Percentiles rank a stretch among this genome's conserved stretches.
These are phyloP conservation scores for Trypanosoma vivax DNA, from an alignment of 208 protist species.

Conservation along the genomic window DNA sequence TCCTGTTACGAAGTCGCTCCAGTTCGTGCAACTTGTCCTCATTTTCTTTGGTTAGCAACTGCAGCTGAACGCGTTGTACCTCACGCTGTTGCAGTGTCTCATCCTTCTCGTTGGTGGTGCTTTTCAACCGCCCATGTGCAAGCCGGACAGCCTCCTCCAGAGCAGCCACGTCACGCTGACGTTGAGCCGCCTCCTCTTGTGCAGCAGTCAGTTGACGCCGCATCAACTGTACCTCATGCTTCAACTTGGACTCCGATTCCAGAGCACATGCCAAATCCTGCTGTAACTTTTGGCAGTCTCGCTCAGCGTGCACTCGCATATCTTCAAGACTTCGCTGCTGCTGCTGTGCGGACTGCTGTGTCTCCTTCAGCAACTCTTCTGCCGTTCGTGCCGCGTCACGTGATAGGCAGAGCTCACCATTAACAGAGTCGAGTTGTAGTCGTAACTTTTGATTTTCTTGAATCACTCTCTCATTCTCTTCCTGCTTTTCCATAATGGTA, in stretches of 20 bases:
- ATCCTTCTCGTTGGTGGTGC: slow-evolving; percentile 16
- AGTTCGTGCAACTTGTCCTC: slow-evolving; percentile 64
- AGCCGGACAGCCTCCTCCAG: slow-evolving; percentile 24
- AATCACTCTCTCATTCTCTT: slow-evolving; percentile 35
- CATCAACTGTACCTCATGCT: slow-evolving; percentile 13
- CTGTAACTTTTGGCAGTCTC: slow-evolving; percentile 15
- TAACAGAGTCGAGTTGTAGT: slow-evolving; percentile 16
- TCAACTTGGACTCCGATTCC: slow-evolving; percentile 6
- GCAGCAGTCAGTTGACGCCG: slow-evolving; percentile 8
- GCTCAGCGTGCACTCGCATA: slow-evolving; percentile 21
- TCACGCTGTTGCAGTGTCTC: slow-evolving; percentile 28
- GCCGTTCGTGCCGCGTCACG: slow-evolving; percentile 37
- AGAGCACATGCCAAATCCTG: slow-evolving; percentile 23
- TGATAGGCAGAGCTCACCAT: slow-evolving; percentile 29
- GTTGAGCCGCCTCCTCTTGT: slow-evolving; percentile 12
- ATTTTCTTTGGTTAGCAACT: slow-evolving; percentile 53
- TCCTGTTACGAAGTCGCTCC: slow-evolving; percentile 55
- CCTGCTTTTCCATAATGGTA: slow-evolving; percentile 61
- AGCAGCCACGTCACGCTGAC: slow-evolving; percentile 9
- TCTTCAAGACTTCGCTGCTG: slow-evolving; percentile 26
- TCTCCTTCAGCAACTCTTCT: slow-evolving; percentile 48
- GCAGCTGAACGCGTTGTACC: slow-evolving; percentile 40
- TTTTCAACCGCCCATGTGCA: slow-evolving; percentile 15
- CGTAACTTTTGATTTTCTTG: slow-evolving; percentile 24
- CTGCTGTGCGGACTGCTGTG: slow-evolving; percentile 24